A percentile compares a stretch with the other conserved stretches of the same genome.
phyloP scores from a whole-genome alignment of 441 rosid species.

The Adansonia grandidieri region DNA sequence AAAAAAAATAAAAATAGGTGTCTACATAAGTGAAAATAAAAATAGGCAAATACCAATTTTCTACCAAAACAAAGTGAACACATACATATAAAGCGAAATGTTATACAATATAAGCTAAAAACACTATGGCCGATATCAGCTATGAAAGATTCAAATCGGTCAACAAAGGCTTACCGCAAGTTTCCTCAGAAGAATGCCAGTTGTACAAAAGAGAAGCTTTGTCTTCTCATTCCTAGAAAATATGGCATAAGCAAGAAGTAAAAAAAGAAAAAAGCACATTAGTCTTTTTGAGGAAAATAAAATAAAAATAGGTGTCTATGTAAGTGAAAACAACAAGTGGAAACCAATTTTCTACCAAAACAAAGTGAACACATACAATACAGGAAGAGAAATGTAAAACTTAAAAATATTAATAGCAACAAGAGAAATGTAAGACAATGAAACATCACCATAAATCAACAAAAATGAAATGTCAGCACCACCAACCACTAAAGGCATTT shows the following conservation, averaged over 20 bases:
- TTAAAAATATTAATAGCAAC: background rate
- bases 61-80: no score
- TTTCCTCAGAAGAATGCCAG: constrained; percentile 53
- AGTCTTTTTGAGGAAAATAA: background rate
- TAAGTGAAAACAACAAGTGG: background rate
- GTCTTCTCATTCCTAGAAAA: constrained; percentile 80
- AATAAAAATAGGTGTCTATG: background rate
- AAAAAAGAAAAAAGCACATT: background rate
- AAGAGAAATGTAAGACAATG: background rate
- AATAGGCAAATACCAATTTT: background rate
- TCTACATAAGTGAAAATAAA: background rate
- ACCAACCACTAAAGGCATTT: background rate
- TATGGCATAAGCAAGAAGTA: constrained; percentile 21
- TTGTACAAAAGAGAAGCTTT: constrained; percentile 90
- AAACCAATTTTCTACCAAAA: background rate
- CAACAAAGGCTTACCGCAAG: constrained; percentile 25
- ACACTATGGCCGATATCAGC: background rate
- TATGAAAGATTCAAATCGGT: background rate
- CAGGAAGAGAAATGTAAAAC: background rate
- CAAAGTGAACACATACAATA: background rate
- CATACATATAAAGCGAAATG: background rate
- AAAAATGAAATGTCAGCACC: constrained; percentile 10
- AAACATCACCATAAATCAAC: background rate
- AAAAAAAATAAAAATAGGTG: background rate
- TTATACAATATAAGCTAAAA: background rate